phyloP scores from a whole-genome alignment of 148 eudicot genomes.

The Arctostaphylos glauca region DNA sequence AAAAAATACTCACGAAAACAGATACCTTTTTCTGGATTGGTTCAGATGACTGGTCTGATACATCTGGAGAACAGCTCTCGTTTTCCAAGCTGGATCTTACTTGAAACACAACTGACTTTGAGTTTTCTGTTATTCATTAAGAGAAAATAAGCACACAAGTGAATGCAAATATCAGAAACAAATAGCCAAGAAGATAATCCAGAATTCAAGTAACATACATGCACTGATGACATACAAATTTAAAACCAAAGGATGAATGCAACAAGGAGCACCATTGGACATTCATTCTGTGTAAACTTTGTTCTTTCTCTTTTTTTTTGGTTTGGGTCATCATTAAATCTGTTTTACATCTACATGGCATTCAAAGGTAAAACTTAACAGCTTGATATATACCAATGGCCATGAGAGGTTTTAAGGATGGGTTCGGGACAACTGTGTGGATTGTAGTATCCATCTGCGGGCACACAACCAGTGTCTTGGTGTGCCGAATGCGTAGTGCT shows the following conservation, averaged over 20 bases:
- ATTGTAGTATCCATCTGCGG: too few relatives aligned
- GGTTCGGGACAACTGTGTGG: too few relatives aligned
- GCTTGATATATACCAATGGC: too few relatives aligned
- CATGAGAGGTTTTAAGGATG: too few relatives aligned
- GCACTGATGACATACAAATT: not conserved
- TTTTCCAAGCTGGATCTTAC: constrained; percentile 51
- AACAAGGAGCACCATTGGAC: not conserved
- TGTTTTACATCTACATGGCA: too few relatives aligned
- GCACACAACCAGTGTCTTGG: too few relatives aligned
- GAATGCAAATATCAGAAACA: not conserved
- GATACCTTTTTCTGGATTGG: constrained; percentile 38
- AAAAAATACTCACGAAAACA: not conserved
- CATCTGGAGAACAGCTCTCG: constrained; percentile 22
- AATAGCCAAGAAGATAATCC: not conserved
- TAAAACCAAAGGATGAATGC: not conserved
- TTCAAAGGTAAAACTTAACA: too few relatives aligned
- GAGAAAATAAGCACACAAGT: not conserved
- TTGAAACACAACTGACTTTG: constrained; percentile 34
- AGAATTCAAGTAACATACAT: not conserved
- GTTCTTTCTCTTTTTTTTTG: not conserved
- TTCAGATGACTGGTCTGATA: constrained; percentile 30
- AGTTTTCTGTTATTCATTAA: constrained; percentile 29
- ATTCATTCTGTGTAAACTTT: not conserved
- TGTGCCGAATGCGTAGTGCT: too few relatives aligned
- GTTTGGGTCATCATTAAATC: not conserved